Percentiles rank a stretch among this genome's conserved stretches.
Conservation (phyloP, 495 filamentous ascomycete species). For the Aspergillus sclerotioniger region DNA sequence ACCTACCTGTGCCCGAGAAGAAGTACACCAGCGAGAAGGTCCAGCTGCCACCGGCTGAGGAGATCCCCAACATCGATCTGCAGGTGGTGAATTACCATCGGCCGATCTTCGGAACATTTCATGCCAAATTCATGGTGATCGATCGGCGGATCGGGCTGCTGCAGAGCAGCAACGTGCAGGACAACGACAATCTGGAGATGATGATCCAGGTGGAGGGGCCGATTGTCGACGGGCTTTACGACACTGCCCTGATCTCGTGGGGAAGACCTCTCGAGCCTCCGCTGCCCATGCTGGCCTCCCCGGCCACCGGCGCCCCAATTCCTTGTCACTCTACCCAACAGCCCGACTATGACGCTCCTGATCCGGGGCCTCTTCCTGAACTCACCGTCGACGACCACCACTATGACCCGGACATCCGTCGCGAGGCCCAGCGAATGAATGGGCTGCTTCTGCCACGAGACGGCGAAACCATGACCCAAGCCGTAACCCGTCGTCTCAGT, state of each 20-base stretch:
- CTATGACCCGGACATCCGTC: slow-evolving; percentile 58
- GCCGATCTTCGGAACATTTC: slow-evolving; percentile 71
- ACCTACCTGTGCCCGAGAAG: slow-evolving; percentile 55
- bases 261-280: slow-evolving; percentile 60
- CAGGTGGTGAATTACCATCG: slow-evolving; percentile 73
- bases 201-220: slow-evolving; percentile 73
- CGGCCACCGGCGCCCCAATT: slow-evolving; percentile 42
- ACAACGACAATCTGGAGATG: slow-evolving; percentile 80
- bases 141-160: slow-evolving; percentile 66
- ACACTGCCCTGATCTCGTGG: slow-evolving; percentile 70
- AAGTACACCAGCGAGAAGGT: slow-evolving; percentile 57
- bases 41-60: slow-evolving; percentile 54
- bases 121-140: slow-evolving; percentile 74
- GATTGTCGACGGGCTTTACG: slow-evolving; percentile 72
- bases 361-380: slow-evolving; percentile 38
- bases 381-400: slow-evolving; percentile 58
- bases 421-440: slow-evolving; percentile 61
- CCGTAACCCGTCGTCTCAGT: slow-evolving; percentile 62
- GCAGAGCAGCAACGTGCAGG: slow-evolving; percentile 76
- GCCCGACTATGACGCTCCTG: slow-evolving; percentile 14
- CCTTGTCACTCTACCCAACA: slow-evolving; percentile 18
- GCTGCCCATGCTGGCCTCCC: slow-evolving; percentile 52
- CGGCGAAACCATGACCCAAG: slow-evolving; percentile 52
- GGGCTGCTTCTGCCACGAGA: slow-evolving; percentile 44
- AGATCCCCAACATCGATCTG: slow-evolving; percentile 70